phyloP scores from a whole-genome alignment of 179 eudicot species.

The Beta macrorhiza region DNA sequence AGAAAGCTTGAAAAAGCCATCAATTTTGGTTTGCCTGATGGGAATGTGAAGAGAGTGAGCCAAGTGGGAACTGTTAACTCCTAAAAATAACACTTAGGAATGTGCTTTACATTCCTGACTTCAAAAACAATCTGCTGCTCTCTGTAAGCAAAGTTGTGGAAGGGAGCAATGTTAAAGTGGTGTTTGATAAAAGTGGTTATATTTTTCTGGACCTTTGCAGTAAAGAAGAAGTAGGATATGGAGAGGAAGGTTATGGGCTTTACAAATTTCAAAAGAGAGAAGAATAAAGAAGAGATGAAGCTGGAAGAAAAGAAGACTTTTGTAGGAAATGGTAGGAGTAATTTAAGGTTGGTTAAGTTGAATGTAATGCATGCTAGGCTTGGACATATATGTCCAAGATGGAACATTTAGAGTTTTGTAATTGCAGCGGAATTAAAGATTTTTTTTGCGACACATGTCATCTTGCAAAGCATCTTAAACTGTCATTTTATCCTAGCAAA shows the following conservation, averaged over 20 bases:
- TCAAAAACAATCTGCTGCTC: not conserved
- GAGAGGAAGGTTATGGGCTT: not conserved
- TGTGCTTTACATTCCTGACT: not conserved
- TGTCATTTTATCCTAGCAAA: not conserved
- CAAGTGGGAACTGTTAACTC: not conserved
- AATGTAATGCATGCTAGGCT: not conserved
- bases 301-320: too few species aligned
- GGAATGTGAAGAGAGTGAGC: not conserved
- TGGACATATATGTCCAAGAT: not conserved
- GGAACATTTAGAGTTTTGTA: not conserved
- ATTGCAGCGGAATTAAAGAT: not conserved
- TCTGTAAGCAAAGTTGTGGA: not conserved
- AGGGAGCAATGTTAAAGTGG: fast-evolving
- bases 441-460: not conserved
- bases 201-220: not conserved
- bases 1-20: not conserved
- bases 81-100: not conserved
- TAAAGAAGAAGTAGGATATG: not conserved
- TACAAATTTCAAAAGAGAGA: not conserved
- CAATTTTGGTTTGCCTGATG: not conserved
- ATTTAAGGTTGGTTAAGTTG: too few species aligned
- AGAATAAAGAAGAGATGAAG: too few species aligned
- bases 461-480: not conserved
- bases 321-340: too few species aligned
- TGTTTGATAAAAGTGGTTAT: not conserved